Evolutionary conservation across 2,329 filamentous ascomycete genomes (phyloP).

Genomic region (Sporothrix variecibatus): DNA sequence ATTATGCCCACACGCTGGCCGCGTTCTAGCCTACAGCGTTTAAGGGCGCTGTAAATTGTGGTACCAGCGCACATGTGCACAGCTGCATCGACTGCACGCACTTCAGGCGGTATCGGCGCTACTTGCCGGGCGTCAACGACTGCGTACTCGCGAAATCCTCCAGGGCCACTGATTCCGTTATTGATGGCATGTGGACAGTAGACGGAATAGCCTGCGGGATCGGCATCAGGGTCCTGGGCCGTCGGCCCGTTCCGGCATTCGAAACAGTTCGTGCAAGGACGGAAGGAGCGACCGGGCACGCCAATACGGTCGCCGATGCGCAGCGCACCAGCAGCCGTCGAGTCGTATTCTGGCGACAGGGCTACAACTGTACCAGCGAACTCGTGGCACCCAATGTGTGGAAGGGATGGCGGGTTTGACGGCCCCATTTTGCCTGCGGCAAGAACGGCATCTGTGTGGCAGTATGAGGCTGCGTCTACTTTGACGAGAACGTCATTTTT

Average conservation of each 20-base stretch:
- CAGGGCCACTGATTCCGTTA: neutral
- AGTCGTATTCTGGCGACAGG: neutral
- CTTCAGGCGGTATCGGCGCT: neutral
- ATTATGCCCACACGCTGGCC: constrained; percentile 1
- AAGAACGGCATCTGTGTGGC: constrained; percentile 15
- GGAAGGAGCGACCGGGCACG: neutral
- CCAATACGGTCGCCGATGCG: neutral
- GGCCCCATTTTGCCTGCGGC: constrained; percentile 4
- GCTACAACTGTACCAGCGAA: neutral
- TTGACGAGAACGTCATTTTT: neutral
- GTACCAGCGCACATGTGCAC: neutral
- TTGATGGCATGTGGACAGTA: constrained; percentile 10
- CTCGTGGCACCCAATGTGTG: constrained; percentile 9
- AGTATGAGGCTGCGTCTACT: constrained; percentile 5
- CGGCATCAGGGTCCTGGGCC: neutral
- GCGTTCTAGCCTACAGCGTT: neutral
- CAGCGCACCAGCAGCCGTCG: neutral
- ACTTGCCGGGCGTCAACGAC: constrained; percentile 4
- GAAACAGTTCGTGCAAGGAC: neutral
- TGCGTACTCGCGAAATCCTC: neutral
- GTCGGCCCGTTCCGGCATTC: neutral
- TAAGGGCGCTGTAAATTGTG: neutral
- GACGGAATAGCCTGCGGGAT: neutral
- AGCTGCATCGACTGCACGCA: neutral
- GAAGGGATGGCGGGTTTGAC: neutral